Conservation (phyloP, 2,329 filamentous ascomycete genomes). For the Pseudocercospora ulei region DNA sequence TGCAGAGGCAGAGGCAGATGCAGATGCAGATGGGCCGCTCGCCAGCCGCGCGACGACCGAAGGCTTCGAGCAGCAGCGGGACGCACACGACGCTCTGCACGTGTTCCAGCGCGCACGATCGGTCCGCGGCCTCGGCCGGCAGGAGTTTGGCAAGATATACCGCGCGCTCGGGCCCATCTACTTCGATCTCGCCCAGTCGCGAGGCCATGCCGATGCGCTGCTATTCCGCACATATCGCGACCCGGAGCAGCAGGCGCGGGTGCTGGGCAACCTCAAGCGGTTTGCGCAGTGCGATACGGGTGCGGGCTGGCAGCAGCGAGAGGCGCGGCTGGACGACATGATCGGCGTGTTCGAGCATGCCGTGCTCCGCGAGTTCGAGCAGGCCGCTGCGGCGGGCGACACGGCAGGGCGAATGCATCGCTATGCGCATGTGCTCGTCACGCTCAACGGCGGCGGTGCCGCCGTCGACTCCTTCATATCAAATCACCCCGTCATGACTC, state of each 20-base stretch:
- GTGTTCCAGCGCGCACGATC: constrained; percentile 64
- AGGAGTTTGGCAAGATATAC: constrained; percentile 87
- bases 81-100: constrained; percentile 56
- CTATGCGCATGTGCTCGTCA: constrained; percentile 76
- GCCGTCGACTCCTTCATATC: constrained; percentile 74
- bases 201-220: constrained; percentile 66
- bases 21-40: too few species aligned
- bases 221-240: constrained; percentile 80
- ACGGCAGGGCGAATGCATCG: constrained; percentile 78
- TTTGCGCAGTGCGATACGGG: constrained; percentile 77
- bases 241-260: constrained; percentile 80
- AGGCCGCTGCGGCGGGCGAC: constrained; percentile 81
- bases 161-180: constrained; percentile 84
- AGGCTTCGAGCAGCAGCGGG: constrained; percentile 28
- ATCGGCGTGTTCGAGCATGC: constrained; percentile 79
- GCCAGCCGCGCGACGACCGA: too few species aligned
- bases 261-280: constrained; percentile 67
- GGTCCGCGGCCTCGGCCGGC: constrained; percentile 70
- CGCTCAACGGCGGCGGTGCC: constrained; percentile 68
- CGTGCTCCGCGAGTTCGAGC: constrained; percentile 82
- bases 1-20: too few species aligned
- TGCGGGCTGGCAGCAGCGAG: constrained; percentile 59
- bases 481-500: constrained; percentile 73
- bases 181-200: constrained; percentile 62
- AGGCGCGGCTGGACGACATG: constrained; percentile 64